Base-by-base conservation (phyloP, 192 early-diverging fungal species). In the Backusella morwellensis region DNA sequence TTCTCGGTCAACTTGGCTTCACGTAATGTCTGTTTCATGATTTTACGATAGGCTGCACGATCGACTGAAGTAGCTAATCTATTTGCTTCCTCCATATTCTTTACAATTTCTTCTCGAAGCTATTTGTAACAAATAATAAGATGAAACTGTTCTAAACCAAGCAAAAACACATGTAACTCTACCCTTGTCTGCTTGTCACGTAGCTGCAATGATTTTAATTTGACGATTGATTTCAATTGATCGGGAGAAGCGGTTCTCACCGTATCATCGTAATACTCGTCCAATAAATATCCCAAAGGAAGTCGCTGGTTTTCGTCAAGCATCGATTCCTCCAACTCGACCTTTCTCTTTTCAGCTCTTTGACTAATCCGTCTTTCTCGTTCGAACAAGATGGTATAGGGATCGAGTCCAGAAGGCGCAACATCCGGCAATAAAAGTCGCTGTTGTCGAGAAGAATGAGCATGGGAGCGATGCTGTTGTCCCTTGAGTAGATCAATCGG, bases 1-100 rank as follows among this genome's bases (percentile, higher is more conserved):
- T 91, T 93, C 77, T 98, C 97, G 1, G 97, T 96, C 74, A 92
- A 88, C 7, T 93, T 86, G 15, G 94, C 94, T 75, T 97, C 95
- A 6, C 93, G 89, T 70, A 93, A 74, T 4, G 94, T 92, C 75
- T 90, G 92, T 77, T 91, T 94, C 89, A 94, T 93, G 80, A 93
- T 89, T 56, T 92, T 84, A 32, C 93, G 90, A 77, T 92, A 95
- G 6, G 87, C 85, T 1, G 88, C 82, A 69, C 96, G 89, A 82
- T 99, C 93, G 21, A 91, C 84, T 2, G 93, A 91, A 32, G 94
- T 94, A 3, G 91, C 89, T 38, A 97, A 84, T 78, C 91, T 91
- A 17, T 95, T 93, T 15, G 89, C 86, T 59, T 90, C 90, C 19
- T 85, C 83, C 78, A 96, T 86, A 54, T 90, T 89, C 68, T 90